Percentiles rank a stretch among this genome's conserved stretches.
These are phyloP conservation scores for Brassica cretica DNA, from an alignment of 345 rosid genomes.

Conservation along the genomic window DNA sequence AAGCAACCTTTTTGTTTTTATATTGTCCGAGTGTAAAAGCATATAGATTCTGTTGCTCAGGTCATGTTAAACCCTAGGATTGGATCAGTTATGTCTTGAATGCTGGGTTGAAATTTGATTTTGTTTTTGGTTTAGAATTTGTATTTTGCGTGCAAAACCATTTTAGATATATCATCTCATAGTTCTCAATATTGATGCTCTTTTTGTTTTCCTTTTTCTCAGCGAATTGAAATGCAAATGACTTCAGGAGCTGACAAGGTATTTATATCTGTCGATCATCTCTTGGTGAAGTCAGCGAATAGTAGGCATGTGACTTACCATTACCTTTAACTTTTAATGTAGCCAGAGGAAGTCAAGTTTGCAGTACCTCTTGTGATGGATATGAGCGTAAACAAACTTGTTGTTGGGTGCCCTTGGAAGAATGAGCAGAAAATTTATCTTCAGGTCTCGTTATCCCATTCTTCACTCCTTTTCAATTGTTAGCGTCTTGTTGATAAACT, in stretches of 20 bases:
- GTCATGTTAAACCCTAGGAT: not conserved
- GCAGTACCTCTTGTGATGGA: slow-evolving; percentile 83
- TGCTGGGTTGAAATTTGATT: not conserved
- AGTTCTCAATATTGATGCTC: not conserved
- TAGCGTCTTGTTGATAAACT: slow-evolving; percentile 3
- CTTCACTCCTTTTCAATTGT: not conserved
- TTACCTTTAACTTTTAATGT: slow-evolving; percentile 65
- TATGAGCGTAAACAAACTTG: slow-evolving; percentile 77
- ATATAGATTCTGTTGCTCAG: not conserved
- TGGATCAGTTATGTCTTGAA: not conserved
- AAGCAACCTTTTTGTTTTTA: not conserved
- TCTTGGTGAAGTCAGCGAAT: not conserved
- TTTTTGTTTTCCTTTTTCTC: slow-evolving; percentile 24
- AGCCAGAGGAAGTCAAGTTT: slow-evolving; percentile 95
- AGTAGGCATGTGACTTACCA: slow-evolving; percentile 24
- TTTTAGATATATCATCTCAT: not conserved
- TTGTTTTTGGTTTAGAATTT: not conserved
- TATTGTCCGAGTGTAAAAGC: not conserved
- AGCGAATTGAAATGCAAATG: slow-evolving; percentile 94
- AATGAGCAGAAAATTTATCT: slow-evolving; percentile 82
- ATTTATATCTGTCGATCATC: slow-evolving; percentile 33
- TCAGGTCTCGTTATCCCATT: slow-evolving; percentile 48
- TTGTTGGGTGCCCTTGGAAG: slow-evolving; percentile 86
- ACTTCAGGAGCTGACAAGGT: slow-evolving; percentile 87
- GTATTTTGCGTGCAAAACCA: not conserved